These are phyloP conservation scores for Tremella yokohamensis DNA, from an alignment of 768 basidiomycete species.

Conservation along the genomic window DNA sequence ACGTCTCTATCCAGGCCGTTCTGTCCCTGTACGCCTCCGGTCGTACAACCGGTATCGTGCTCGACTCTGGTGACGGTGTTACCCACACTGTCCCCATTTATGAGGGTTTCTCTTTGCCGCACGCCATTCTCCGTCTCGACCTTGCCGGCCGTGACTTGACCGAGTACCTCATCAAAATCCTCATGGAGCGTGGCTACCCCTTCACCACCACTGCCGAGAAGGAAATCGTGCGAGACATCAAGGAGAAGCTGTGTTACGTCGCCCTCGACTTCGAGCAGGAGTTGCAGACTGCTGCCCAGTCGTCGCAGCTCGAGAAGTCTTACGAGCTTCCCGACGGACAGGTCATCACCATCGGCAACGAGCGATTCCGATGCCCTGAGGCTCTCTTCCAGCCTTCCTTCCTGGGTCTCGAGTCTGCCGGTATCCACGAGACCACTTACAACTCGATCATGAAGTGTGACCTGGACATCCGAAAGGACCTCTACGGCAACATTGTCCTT, in stretches of 20 bases:
- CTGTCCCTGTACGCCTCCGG: conserved; percentile 89
- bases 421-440: conserved; percentile 86
- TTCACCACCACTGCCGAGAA: conserved; percentile 92
- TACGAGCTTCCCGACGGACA: conserved; percentile 91
- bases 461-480: conserved; percentile 68
- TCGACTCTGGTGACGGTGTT: conserved; percentile 95
- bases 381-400: conserved; percentile 72
- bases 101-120: conserved; percentile 85
- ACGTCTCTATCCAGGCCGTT: conserved; percentile 87
- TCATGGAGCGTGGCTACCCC: conserved; percentile 81
- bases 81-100: conserved; percentile 95
- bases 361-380: conserved; percentile 69
- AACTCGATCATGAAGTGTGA: conserved; percentile 63
- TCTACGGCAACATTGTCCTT: conserved; percentile 75
- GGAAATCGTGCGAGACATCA: conserved; percentile 95
- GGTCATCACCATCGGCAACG: conserved; percentile 91
- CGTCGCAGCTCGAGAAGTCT: conserved; percentile 83
- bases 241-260: conserved; percentile 95
- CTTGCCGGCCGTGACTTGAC: conserved; percentile 89
- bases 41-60: conserved; percentile 87
- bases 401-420: conserved; percentile 71
- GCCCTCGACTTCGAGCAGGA: conserved; percentile 93
- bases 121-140: conserved; percentile 88
- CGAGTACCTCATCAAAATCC: conserved; percentile 50
- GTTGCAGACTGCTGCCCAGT: conserved; percentile 82